phyloP scores from a whole-genome alignment of 352 stramenopile species.

The Phytophthora aleatoria region DNA sequence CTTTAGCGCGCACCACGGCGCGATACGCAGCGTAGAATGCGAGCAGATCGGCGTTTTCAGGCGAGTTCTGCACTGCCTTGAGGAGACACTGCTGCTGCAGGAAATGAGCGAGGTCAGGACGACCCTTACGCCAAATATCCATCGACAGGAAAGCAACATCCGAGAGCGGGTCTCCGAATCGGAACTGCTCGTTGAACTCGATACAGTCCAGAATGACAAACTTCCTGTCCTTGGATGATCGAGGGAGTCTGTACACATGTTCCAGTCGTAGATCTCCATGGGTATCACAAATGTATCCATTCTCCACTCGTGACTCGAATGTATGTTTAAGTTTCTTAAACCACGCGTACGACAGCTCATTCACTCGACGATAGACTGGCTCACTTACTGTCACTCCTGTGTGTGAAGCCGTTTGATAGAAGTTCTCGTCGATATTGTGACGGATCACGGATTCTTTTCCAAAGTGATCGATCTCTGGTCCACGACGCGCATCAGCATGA shows the following conservation, averaged over 20 bases:
- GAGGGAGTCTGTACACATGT: conserved; percentile 60
- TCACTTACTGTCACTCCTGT: conserved; percentile 51
- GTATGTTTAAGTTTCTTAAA: conserved; percentile 45
- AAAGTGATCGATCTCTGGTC: conserved; percentile 63
- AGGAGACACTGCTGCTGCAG: conserved; percentile 64
- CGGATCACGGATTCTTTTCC: conserved; percentile 54
- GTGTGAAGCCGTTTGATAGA: conserved; percentile 59
- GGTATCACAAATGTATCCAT: conserved; percentile 68
- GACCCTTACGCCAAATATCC: conserved; percentile 68
- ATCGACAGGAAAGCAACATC: conserved; percentile 75
- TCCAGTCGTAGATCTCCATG: conserved; percentile 74
- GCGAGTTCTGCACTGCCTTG: conserved; percentile 49
- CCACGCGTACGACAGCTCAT: conserved; percentile 54
- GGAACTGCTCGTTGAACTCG: conserved; percentile 84
- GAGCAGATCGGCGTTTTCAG: conserved; percentile 55
- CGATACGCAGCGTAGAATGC: conserved; percentile 72
- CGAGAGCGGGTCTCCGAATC: conserved; percentile 65
- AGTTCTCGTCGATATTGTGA: conserved; percentile 78
- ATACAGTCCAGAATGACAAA: conserved; percentile 77
- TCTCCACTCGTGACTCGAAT: conserved; percentile 52
- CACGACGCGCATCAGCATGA: conserved; percentile 55
- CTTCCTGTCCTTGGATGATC: conserved; percentile 1
- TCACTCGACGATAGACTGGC: conserved; percentile 54
- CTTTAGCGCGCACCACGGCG: conserved; percentile 71
- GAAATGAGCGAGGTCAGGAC: conserved; percentile 53